A percentile compares a stretch with the other conserved stretches of the same genome.
Evolutionary conservation across 1,139 yeast genomes (phyloP).

Genomic region (Kluyveromyces marxianus): DNA sequence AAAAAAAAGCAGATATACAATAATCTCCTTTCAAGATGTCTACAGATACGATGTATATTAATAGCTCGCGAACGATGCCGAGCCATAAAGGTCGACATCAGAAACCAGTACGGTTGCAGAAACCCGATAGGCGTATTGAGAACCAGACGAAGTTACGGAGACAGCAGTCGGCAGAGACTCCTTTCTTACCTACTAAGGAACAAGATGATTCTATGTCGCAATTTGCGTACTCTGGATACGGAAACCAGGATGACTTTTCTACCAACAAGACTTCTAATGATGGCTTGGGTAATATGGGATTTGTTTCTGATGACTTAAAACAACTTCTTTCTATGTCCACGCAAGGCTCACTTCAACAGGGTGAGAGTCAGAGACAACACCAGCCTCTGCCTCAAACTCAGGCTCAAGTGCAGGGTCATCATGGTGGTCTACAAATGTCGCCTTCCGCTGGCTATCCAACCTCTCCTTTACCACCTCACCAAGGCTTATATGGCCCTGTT

Average conservation of each 20-base stretch:
- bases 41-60: constrained; percentile 29
- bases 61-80: constrained; percentile 27
- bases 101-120: constrained; percentile 15
- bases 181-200: background rate
- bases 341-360: background rate
- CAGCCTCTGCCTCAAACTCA: constrained; percentile 6
- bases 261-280: background rate
- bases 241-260: background rate
- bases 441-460: background rate
- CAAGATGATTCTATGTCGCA: background rate
- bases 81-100: constrained; percentile 19
- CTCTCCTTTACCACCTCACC: constrained; percentile 10
- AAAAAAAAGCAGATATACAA: background rate
- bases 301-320: constrained; percentile 14
- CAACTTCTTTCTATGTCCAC: constrained; percentile 12
- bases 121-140: constrained; percentile 11
- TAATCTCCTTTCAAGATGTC: constrained; percentile 17
- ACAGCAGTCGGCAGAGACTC: constrained; percentile 10
- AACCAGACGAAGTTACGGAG: constrained; percentile 11
- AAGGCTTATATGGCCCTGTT: constrained; percentile 6
- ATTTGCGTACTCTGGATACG: constrained; percentile 3
- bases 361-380: constrained; percentile 1
- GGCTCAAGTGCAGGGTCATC: too few species aligned
- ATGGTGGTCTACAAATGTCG: background rate
- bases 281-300: background rate